These are phyloP conservation scores for Stephania japonica DNA, from an alignment of 164 flowering plant species.

Conservation along the genomic window DNA sequence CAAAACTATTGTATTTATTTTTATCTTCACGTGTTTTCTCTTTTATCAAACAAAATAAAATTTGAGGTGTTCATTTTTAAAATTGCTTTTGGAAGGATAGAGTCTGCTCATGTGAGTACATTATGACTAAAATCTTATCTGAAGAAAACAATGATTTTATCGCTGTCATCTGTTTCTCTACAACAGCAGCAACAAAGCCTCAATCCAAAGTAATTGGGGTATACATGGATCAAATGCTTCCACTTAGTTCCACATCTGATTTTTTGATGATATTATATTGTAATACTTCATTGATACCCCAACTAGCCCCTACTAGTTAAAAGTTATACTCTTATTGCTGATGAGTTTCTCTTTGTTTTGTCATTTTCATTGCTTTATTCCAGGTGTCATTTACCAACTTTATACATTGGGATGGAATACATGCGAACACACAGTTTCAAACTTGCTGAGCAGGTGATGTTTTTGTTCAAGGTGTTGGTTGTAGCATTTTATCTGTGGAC, in stretches of 20 bases:
- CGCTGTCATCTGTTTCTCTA: neutral
- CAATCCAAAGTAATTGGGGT: too few species aligned
- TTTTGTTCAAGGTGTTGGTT: neutral
- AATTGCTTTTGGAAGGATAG: too few species aligned
- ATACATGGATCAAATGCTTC: too few species aligned
- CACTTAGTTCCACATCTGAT: neutral
- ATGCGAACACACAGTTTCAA: slow-evolving; percentile 92
- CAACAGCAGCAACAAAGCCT: too few species aligned
- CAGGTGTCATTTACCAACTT: slow-evolving; percentile 93
- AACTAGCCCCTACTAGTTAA: neutral
- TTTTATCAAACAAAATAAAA: too few species aligned
- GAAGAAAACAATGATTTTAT: neutral
- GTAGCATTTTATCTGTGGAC: neutral
- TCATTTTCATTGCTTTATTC: slow-evolving; percentile 26
- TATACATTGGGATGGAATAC: slow-evolving; percentile 97
- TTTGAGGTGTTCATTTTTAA: too few species aligned
- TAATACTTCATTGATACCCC: neutral
- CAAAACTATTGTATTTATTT: too few species aligned
- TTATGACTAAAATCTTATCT: neutral
- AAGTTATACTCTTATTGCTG: neutral
- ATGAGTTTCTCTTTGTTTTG: slow-evolving; percentile 13
- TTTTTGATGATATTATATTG: neutral
- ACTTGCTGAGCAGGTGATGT: slow-evolving; percentile 85
- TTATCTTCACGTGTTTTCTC: too few species aligned
- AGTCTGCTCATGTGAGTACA: neutral